These are phyloP conservation scores for Exserohilum rostratum DNA, from an alignment of 2,329 filamentous ascomycete genomes.

Conservation along the genomic window DNA sequence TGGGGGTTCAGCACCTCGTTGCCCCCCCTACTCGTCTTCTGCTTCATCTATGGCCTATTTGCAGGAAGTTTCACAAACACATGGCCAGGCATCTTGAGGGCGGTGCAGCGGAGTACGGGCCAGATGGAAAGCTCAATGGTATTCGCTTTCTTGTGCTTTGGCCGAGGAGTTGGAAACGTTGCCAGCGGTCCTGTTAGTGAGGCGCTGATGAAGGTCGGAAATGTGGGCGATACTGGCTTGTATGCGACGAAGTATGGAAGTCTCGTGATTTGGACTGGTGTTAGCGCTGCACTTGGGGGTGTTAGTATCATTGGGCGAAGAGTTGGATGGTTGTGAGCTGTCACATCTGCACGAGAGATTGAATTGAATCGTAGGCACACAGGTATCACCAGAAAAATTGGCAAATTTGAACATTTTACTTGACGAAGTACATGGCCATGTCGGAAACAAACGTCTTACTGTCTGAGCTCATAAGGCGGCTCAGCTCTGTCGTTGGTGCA, in stretches of 20 bases:
- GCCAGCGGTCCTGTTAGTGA: slow-evolving; percentile 59
- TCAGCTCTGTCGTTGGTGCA: no score
- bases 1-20: slow-evolving; percentile 55
- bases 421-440: no score
- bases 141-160: slow-evolving; percentile 54
- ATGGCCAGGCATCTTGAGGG: slow-evolving; percentile 35
- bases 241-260: slow-evolving; percentile 53
- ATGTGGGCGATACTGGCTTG: slow-evolving; percentile 25
- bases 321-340: slow-evolving; percentile 3
- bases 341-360: not conserved
- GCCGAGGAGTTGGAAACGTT: slow-evolving; percentile 58
- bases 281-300: slow-evolving; percentile 45
- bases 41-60: slow-evolving; percentile 46
- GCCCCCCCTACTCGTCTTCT: slow-evolving; percentile 42
- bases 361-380: no score
- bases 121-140: slow-evolving; percentile 50
- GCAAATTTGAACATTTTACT: no score
- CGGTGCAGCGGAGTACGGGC: slow-evolving; percentile 21
- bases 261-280: slow-evolving; percentile 51
- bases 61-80: slow-evolving; percentile 35
- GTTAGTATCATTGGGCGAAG: slow-evolving; percentile 29
- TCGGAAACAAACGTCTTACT: no score
- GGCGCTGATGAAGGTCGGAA: slow-evolving; percentile 40
- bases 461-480: no score
- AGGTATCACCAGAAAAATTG: no score